These are phyloP conservation scores for Metrosideros polymorpha DNA, from an alignment of 441 rosid genomes.

Conservation along the genomic window DNA sequence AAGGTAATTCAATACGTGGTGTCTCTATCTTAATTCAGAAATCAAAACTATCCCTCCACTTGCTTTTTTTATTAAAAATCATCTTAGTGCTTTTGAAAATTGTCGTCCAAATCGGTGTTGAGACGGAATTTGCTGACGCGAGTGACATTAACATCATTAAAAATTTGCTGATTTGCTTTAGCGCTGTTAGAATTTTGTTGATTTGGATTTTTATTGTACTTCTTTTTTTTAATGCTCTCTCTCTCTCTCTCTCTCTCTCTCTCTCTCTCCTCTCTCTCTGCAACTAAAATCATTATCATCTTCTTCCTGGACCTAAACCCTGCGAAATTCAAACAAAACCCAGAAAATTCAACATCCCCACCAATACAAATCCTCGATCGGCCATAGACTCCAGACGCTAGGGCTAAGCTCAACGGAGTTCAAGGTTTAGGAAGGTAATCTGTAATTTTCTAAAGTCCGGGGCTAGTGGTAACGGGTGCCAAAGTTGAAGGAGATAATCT, in stretches of 20 bases:
- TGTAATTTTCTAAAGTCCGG: neutral
- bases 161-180: neutral
- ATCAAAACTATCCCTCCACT: neutral
- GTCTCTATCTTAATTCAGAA: neutral
- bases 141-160: neutral
- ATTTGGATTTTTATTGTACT: neutral
- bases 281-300: too few species aligned
- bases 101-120: neutral
- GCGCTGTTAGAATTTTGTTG: too few species aligned
- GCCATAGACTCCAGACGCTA: neutral
- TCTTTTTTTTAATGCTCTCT: neutral
- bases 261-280: too few species aligned
- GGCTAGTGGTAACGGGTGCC: neutral
- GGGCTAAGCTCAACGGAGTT: neutral
- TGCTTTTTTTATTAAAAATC: neutral
- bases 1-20: fast-evolving
- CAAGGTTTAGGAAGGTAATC: neutral
- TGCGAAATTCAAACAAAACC: neutral
- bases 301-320: neutral
- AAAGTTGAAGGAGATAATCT: neutral
- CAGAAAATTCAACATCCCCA: neutral
- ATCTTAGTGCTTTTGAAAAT: neutral
- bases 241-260: too few species aligned
- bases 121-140: neutral
- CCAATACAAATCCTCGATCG: neutral